Percentiles rank a stretch among this genome's conserved stretches.
Evolutionary conservation across 192 early-diverging fungal species (phyloP).

Genomic region (Coemansia umbellata): DNA sequence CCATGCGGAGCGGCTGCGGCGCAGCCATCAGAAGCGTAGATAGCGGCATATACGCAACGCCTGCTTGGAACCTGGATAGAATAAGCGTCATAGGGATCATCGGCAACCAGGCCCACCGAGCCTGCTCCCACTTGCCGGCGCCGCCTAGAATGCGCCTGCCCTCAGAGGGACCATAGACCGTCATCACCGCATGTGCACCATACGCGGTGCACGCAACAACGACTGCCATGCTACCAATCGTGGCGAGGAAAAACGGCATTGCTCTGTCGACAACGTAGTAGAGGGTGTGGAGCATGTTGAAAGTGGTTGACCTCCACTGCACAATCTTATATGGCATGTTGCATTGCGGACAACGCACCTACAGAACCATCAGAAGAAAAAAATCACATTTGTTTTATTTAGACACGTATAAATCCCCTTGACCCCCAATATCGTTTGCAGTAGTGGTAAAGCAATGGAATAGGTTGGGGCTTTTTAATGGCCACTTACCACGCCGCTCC

Average conservation of each 20-base stretch:
- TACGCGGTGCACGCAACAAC: slow-evolving; percentile 64
- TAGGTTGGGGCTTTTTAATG: background rate
- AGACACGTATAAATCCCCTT: background rate
- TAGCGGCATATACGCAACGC: slow-evolving; percentile 60
- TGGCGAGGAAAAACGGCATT: slow-evolving; percentile 60
- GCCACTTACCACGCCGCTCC: slow-evolving; percentile 35
- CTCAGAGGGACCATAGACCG: slow-evolving; percentile 61
- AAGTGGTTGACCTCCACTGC: slow-evolving; percentile 52
- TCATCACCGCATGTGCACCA: slow-evolving; percentile 65
- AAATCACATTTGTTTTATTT: background rate
- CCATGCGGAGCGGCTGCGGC: slow-evolving; percentile 53
- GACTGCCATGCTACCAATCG: slow-evolving; percentile 59
- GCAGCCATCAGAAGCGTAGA: slow-evolving; percentile 57
- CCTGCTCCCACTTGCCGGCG: slow-evolving; percentile 57
- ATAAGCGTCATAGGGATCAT: slow-evolving; percentile 62
- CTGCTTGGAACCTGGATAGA: slow-evolving; percentile 56
- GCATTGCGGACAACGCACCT: slow-evolving; percentile 72
- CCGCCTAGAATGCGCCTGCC: slow-evolving; percentile 56
- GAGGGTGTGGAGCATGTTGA: slow-evolving; percentile 52
- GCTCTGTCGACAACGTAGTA: slow-evolving; percentile 56
- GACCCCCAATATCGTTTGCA: background rate
- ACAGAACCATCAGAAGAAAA: background rate
- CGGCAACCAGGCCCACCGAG: slow-evolving; percentile 58
- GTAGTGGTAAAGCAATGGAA: background rate
- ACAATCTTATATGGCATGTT: slow-evolving; percentile 58